Evolutionary conservation across 768 basidiomycete genomes (phyloP), one percentile per base, ranked within the genome.

Genomic region (Paxillus ammoniavirescens): DNA sequence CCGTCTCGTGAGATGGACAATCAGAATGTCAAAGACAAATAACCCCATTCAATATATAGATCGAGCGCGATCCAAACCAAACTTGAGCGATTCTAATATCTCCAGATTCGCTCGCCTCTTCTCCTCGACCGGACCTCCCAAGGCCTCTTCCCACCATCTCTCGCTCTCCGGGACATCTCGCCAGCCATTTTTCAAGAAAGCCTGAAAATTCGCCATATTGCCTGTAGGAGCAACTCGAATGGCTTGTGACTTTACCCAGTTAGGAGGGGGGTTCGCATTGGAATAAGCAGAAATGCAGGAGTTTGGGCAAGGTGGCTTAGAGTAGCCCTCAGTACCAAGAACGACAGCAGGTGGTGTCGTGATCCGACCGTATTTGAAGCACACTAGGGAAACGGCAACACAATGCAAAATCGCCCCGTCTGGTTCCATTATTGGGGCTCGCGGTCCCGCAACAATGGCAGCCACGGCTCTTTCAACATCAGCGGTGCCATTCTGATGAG

Each of bases 311-410:
- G 57, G 61, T 4, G 72, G 66, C 21, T 63, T 60, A 40, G 64
- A 63, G 58, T 85, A 82, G 0, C 89, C 89, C 54, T 86, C 82
- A 1, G 72, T 58, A 1, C 82, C 85, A 33, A 89, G 67, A 10
- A 79, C 78, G 55, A 91, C 53, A 3, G 76, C 75, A 12, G 89
- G 89, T 2, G 89, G 89, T 50, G 89, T 77, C 17, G 87, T 90
- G 55, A 91, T 84, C 1, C 88, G 79, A 0, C 82, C 84, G 21
- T 77, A 63, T 65, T 91, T 91, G 77, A 83, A 89, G 63, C 86
- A 88, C 21, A 81, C 52, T 49, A 81, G 82, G 26, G 83, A 82
- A 52, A 91, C 70, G 46, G 79, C 74, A 55, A 90, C 64, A 54
- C 87, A 86, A 65, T 91, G 81, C 6, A 87, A 65, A 31, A 72